Evolutionary conservation across 495 filamentous ascomycete genomes (phyloP), one percentile per base, ranked within the genome.

Genomic region (Penicillium atrosanguineum): DNA sequence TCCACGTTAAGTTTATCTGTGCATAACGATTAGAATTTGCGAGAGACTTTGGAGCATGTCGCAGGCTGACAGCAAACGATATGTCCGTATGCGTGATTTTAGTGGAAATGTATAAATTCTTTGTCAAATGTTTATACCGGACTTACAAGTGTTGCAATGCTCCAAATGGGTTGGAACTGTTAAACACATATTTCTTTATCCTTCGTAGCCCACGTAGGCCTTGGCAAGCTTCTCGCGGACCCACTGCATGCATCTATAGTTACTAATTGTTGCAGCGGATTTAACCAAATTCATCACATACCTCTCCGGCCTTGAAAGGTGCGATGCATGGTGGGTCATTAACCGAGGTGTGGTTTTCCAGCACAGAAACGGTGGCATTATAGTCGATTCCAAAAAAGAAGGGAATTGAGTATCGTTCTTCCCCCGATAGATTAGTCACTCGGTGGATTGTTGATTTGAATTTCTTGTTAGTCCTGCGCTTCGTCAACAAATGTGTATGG

Each of bases 381-480:
- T 73, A 71, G 39, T 65, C 57, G 2, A 69, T 57, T 0, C 68
- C 66, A 47, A 78, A 75, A 62, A 80, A 80, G 48, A 80, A 77
- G 0, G 80, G 73, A 6, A 79, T 67, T 4, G 74, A 76, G 53
- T 75, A 79, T 16, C 78, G 67, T 37, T 79, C 70, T 6, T 66
- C 57, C 2, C 70, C 69, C 1, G 73, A 70, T 3, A 71, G 53
- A 61, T 80, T 81, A n/a, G 73, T 65, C 0, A 78, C 79, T 1
- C 79, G 74, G 46, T 83, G 79, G 7, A 76, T 55, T 4, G 75
- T 77, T n/a, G 73, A 76, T 42, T 67, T 67, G 53, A 81, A 83
- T 26, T 52, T 65, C 34, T 66, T 63, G 29, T 71, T 71, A 9
- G 78, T 70, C 67, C 67, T 69, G 31, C 2, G 28, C 2, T 23